Conservation (phyloP, 208 protist species). For the Blechomonas ayalai region DNA sequence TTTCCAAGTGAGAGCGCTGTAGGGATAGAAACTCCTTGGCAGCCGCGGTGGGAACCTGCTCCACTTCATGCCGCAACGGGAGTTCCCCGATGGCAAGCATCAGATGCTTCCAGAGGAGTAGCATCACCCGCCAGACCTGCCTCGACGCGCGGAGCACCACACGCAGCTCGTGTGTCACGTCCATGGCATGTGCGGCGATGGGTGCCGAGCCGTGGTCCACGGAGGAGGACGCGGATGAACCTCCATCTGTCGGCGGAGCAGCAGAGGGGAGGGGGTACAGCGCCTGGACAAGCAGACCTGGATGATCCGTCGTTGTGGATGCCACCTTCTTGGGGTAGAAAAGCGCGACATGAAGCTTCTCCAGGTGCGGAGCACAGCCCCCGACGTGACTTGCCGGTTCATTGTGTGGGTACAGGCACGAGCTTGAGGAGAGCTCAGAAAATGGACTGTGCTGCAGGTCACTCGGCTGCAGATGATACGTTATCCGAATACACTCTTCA, state of each 20-base stretch:
- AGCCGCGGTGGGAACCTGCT: background rate
- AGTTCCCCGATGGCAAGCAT: background rate
- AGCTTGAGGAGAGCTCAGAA: conserved; percentile 1
- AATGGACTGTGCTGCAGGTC: background rate
- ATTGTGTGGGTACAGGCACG: too few relatives aligned
- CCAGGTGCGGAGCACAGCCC: too few relatives aligned
- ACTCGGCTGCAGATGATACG: conserved; percentile 6
- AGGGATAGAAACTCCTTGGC: background rate
- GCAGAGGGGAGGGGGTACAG: too few relatives aligned
- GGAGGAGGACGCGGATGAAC: too few relatives aligned
- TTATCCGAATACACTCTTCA: conserved; percentile 2
- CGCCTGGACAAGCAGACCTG: too few relatives aligned
- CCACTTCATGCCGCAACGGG: background rate
- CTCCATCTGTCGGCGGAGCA: too few relatives aligned
- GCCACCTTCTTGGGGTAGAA: too few relatives aligned
- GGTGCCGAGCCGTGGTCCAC: too few relatives aligned
- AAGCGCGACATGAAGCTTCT: too few relatives aligned
- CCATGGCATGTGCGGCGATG: too few relatives aligned
- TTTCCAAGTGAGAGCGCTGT: conserved; percentile 1
- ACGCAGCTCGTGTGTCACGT: conserved; percentile 13
- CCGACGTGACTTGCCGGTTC: too few relatives aligned
- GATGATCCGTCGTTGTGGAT: too few relatives aligned
- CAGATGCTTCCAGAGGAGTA: conserved; percentile 34
- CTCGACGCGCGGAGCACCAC: conserved; percentile 14
- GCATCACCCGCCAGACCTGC: conserved; percentile 31